A percentile compares a stretch with the other conserved stretches of the same genome.
phyloP scores from a whole-genome alignment of 768 basidiomycete genomes.

The Termitomyces eurrhizus region DNA sequence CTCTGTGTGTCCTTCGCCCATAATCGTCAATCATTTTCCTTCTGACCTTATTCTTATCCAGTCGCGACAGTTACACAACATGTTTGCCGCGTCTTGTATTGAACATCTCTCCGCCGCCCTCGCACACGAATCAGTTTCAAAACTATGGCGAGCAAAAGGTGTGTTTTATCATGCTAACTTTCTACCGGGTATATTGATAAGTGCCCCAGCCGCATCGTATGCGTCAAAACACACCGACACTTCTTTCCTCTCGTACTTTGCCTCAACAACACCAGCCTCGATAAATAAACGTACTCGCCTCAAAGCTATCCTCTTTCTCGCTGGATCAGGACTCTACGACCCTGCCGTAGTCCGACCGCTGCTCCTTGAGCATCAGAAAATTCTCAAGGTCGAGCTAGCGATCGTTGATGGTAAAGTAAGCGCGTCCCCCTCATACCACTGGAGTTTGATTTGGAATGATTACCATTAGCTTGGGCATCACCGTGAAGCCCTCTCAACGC shows the following conservation, averaged over 20 bases:
- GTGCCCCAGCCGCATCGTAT: conserved; percentile 33
- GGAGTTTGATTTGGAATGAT: background rate
- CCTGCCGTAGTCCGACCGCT: conserved; percentile 38
- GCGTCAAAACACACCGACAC: conserved; percentile 31
- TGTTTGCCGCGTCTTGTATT: conserved; percentile 55
- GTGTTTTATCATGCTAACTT: background rate
- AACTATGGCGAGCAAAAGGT: conserved; percentile 73
- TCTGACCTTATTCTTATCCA: conserved; percentile 21
- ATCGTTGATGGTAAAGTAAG: conserved; percentile 75
- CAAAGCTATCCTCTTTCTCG: conserved; percentile 75
- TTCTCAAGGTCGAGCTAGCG: conserved; percentile 70
- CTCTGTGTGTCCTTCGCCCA: conserved; percentile 31
- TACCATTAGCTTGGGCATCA: conserved; percentile 47
- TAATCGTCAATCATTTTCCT: background rate
- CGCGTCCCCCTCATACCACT: background rate
- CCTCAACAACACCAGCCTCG: conserved; percentile 80
- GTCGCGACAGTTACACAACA: conserved; percentile 63
- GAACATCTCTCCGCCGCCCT: conserved; percentile 49
- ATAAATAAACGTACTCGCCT: conserved; percentile 68
- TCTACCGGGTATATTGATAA: background rate
- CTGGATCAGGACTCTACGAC: conserved; percentile 72
- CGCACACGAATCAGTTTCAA: conserved; percentile 47
- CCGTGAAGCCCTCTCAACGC: conserved; percentile 55
- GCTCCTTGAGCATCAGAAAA: conserved; percentile 43
- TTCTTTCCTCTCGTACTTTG: conserved; percentile 71